phyloP scores from a whole-genome alignment of 345 rosid species.

The Clausena lansium region DNA sequence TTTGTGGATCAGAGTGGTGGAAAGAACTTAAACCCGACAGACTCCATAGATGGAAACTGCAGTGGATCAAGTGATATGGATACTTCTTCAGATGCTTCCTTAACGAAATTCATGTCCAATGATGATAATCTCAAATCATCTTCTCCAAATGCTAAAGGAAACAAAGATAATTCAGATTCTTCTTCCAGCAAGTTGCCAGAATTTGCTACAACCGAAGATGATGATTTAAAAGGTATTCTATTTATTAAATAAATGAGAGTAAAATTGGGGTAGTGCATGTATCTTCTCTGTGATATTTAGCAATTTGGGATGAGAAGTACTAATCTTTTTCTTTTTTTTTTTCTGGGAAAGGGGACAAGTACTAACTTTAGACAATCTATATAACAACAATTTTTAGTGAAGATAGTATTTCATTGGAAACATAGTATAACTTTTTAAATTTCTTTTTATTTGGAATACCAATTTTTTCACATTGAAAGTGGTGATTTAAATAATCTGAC shows the following conservation, averaged over 20 bases:
- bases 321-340: no score
- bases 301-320: neutral
- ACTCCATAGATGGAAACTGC: neutral
- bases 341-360: no score
- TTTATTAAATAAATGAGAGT: neutral
- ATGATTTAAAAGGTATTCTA: slow-evolving; percentile 12
- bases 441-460: neutral
- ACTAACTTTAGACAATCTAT: neutral
- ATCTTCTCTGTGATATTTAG: neutral
- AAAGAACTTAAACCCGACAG: neutral
- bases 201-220: neutral
- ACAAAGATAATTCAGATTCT: neutral
- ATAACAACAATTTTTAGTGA: neutral
- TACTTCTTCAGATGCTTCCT: slow-evolving; percentile 2
- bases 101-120: neutral
- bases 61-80: neutral
- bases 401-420: neutral
- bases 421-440: neutral
- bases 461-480: neutral
- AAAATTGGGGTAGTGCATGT: neutral
- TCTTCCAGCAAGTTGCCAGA: slow-evolving; percentile 1
- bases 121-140: neutral
- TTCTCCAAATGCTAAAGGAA: neutral
- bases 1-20: slow-evolving; percentile 4
- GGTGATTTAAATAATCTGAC: neutral